These are phyloP conservation scores for Paramecium sonneborni DNA, from an alignment of 73 alveolate genomes.

Conservation along the genomic window DNA sequence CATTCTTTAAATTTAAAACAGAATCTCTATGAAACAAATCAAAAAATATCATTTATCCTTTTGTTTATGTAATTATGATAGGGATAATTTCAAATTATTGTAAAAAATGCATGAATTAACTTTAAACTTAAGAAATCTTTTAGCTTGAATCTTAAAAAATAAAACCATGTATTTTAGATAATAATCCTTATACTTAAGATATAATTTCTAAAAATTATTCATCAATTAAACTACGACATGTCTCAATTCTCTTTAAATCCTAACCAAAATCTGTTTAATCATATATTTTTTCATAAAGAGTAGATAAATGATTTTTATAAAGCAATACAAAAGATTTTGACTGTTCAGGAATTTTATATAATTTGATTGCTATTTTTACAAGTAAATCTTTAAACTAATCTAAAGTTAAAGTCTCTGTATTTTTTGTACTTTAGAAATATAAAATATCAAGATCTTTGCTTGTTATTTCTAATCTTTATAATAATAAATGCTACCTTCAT, in stretches of 20 bases:
- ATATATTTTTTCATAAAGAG: background rate
- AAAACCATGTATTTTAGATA: background rate
- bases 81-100: slow-evolving; percentile 10
- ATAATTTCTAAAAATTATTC: background rate
- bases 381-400: slow-evolving; percentile 24
- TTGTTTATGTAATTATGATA: background rate
- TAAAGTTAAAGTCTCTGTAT: slow-evolving; percentile 5
- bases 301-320: background rate
- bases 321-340: background rate
- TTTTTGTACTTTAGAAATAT: background rate
- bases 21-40: slow-evolving; percentile 4
- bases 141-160: background rate
- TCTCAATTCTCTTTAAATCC: background rate
- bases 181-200: background rate
- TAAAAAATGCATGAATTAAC: background rate
- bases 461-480: background rate
- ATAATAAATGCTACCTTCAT: background rate
- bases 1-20: background rate
- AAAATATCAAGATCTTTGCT: slow-evolving; percentile 13
- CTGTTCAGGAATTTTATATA: background rate
- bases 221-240: background rate
- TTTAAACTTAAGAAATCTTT: background rate
- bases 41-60: slow-evolving; percentile 23
- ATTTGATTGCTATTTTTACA: background rate
- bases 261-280: slow-evolving; percentile 29